Conservation (phyloP, 2,329 filamentous ascomycete species). For the Penicillium crustosum region DNA sequence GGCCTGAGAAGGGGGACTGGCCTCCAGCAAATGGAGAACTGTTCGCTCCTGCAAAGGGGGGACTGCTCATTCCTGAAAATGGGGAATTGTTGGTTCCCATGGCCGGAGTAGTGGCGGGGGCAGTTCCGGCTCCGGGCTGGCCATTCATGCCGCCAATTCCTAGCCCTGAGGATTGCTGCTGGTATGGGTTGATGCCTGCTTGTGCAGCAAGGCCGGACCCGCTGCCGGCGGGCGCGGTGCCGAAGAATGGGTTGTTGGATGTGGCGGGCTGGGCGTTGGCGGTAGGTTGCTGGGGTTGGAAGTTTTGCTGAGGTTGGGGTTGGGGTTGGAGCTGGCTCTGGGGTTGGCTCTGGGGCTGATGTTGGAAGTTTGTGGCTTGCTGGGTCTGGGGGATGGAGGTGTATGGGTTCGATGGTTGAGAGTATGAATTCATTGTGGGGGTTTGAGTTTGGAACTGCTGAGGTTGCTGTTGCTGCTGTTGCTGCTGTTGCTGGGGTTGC, state of each 20-base stretch:
- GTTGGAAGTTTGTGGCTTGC: slow-evolving; percentile 17
- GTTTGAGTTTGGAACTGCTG: slow-evolving; percentile 12
- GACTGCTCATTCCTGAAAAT: slow-evolving; percentile 4
- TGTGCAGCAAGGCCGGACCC: slow-evolving; percentile 27
- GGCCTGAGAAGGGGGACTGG: slow-evolving; percentile 6
- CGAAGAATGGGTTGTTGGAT: slow-evolving; percentile 31
- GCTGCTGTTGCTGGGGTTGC: background rate
- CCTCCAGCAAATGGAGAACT: slow-evolving; percentile 4
- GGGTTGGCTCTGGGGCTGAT: slow-evolving; percentile 14
- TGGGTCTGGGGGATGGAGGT: slow-evolving; percentile 28
- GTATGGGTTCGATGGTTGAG: slow-evolving; percentile 21
- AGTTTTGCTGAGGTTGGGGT: slow-evolving; percentile 21
- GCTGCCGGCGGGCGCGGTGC: background rate
- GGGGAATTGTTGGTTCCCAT: slow-evolving; percentile 1
- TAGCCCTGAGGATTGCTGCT: slow-evolving; percentile 5
- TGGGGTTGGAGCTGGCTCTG: slow-evolving; percentile 11
- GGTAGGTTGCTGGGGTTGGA: slow-evolving; percentile 1
- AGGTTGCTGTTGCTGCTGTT: slow-evolving; percentile 12
- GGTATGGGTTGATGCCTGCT: slow-evolving; percentile 20
- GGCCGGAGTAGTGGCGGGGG: background rate
- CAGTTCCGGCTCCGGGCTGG: background rate
- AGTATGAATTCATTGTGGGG: slow-evolving; percentile 21
- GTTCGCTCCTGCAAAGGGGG: slow-evolving; percentile 4
- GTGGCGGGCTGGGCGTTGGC: slow-evolving; percentile 2
- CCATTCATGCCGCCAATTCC: slow-evolving; percentile 2